These are phyloP conservation scores for Termitomyces bulborhizus DNA, from an alignment of 768 basidiomycete genomes.

Conservation along the genomic window DNA sequence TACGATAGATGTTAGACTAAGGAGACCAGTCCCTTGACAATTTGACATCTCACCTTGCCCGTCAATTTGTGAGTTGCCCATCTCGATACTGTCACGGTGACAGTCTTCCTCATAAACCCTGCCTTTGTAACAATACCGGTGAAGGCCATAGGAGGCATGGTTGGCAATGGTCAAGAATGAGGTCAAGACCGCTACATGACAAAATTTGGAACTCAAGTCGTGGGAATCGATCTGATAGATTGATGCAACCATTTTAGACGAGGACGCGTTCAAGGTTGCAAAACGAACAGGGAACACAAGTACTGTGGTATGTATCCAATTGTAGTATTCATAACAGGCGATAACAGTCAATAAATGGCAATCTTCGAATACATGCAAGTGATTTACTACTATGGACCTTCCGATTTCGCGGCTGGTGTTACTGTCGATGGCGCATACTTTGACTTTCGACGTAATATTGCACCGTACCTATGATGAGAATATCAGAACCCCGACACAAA, in stretches of 20 bases:
- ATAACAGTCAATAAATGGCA: not conserved
- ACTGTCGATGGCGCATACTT: slow-evolving; percentile 26
- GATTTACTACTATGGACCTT: not conserved
- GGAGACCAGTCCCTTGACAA: too few species aligned
- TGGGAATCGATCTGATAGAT: slow-evolving; percentile 1
- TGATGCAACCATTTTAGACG: not conserved
- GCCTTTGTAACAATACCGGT: slow-evolving; percentile 73
- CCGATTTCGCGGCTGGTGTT: not conserved
- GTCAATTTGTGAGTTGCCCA: slow-evolving; percentile 67
- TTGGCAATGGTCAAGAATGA: not conserved
- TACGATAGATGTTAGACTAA: slow-evolving; percentile 2
- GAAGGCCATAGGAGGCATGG: slow-evolving; percentile 77
- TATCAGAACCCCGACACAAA: too few species aligned
- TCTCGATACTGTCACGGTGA: slow-evolving; percentile 75
- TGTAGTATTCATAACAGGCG: not conserved
- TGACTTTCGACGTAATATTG: too few species aligned
- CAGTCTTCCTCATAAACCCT: slow-evolving; percentile 81
- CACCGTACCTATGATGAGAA: too few species aligned
- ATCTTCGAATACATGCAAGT: not conserved
- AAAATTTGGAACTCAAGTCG: not conserved
- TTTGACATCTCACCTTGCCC: slow-evolving; percentile 52
- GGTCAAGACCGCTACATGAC: not conserved
- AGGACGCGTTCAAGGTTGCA: too few species aligned
- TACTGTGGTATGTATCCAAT: not conserved
- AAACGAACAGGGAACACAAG: too few species aligned